These are phyloP conservation scores for Pleoardoris graminearum DNA, from an alignment of 2,329 filamentous ascomycete species.

Conservation along the genomic window DNA sequence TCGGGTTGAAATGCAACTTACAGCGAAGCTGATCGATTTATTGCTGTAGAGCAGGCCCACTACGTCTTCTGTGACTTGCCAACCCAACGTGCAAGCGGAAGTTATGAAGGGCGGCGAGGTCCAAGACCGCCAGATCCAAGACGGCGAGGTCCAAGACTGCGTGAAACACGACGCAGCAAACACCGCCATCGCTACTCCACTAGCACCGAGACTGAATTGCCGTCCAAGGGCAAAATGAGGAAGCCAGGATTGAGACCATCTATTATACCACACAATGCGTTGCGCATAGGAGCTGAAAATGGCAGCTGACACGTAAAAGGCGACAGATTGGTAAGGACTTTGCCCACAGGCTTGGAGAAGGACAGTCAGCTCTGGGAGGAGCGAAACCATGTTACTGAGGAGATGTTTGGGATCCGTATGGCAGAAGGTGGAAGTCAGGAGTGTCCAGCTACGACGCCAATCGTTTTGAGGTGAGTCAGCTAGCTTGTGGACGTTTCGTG, in stretches of 20 bases:
- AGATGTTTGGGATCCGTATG: background rate
- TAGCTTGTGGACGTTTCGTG: background rate
- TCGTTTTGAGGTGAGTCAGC: background rate
- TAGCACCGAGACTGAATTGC: background rate
- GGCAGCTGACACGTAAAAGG: background rate
- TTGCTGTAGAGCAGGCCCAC: background rate
- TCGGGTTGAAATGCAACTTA: background rate
- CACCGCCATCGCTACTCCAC: slow-evolving; percentile 3
- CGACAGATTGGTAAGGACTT: slow-evolving; percentile 6
- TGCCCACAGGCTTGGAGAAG: slow-evolving; percentile 1
- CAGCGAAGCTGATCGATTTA: background rate
- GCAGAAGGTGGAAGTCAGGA: slow-evolving; percentile 2
- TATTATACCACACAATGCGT: background rate
- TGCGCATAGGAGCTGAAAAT: slow-evolving; percentile 6
- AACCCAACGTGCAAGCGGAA: background rate
- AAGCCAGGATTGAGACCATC: slow-evolving; percentile 1
- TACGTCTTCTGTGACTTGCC: background rate
- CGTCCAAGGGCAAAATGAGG: background rate
- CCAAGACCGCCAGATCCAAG: no score
- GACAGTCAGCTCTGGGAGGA: background rate
- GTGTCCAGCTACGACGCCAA: background rate
- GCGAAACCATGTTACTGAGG: background rate
- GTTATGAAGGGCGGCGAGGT: background rate
- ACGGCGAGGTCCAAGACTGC: background rate
- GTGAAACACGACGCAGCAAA: slow-evolving; percentile 3